phyloP scores from a whole-genome alignment of 192 early-diverging fungal species.

The Podila epicladia region DNA sequence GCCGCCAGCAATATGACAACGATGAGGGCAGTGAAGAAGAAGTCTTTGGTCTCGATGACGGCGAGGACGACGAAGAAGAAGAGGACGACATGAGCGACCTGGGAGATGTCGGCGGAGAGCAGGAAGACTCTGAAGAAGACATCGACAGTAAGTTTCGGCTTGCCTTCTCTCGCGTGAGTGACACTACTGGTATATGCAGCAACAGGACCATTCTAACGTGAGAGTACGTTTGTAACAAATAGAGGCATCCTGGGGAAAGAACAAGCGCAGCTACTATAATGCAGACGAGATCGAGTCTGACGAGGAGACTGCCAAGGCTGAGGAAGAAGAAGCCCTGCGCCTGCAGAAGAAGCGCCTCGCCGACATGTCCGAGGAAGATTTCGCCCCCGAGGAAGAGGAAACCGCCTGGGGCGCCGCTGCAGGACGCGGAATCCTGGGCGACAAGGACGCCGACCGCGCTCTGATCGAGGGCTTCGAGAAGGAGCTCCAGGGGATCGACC shows the following conservation, averaged over 20 bases:
- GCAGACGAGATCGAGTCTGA: constrained; percentile 84
- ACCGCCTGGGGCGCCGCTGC: constrained; percentile 56
- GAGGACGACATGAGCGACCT: constrained; percentile 46
- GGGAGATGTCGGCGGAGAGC: constrained; percentile 22
- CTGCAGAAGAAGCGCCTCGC: constrained; percentile 84
- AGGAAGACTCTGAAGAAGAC: constrained; percentile 47
- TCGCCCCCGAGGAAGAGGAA: constrained; percentile 82
- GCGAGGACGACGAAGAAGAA: constrained; percentile 53
- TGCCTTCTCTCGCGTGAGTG: neutral
- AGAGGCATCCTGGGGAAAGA: constrained; percentile 84
- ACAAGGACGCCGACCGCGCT: constrained; percentile 58
- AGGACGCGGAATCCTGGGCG: constrained; percentile 36
- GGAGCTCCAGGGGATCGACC: constrained; percentile 59
- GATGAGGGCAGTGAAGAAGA: constrained; percentile 78
- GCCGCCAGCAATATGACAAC: constrained; percentile 51
- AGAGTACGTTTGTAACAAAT: constrained; percentile 22
- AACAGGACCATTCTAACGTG: constrained; percentile 12
- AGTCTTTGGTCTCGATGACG: constrained; percentile 76
- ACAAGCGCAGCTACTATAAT: constrained; percentile 83
- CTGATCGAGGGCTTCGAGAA: constrained; percentile 61
- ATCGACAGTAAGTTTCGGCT: constrained; percentile 43
- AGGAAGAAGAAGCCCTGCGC: constrained; percentile 88
- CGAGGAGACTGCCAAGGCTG: constrained; percentile 82
- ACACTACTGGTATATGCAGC: neutral
- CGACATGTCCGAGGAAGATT: constrained; percentile 88